Evolutionary conservation across 805 yeast genomes (phyloP).

Genomic region (Candida cerambycidarum): DNA sequence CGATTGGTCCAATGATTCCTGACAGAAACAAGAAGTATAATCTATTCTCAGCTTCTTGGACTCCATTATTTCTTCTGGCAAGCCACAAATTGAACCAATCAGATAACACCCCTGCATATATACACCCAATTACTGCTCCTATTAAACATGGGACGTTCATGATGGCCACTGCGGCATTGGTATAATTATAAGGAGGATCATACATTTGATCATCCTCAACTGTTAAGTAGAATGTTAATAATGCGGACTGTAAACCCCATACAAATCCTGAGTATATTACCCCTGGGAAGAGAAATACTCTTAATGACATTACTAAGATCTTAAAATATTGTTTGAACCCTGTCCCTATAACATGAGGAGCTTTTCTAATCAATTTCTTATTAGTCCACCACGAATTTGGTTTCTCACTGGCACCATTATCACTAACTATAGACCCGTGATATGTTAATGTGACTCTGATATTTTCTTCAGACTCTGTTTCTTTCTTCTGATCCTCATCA

Average conservation of each 20-base stretch:
- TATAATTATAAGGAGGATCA: constrained; percentile 34
- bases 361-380: constrained; percentile 34
- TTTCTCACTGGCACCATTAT: constrained; percentile 29
- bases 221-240: constrained; percentile 39
- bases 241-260: constrained; percentile 42
- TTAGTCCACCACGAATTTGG: constrained; percentile 27
- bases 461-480: constrained; percentile 8
- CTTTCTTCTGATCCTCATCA: constrained; percentile 2
- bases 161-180: constrained; percentile 35
- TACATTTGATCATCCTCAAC: constrained; percentile 38
- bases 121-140: constrained; percentile 40
- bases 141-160: constrained; percentile 42
- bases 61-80: constrained; percentile 36
- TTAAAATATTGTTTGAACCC: constrained; percentile 43
- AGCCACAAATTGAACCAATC: constrained; percentile 37
- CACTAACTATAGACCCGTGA: constrained; percentile 46
- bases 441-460: constrained; percentile 10
- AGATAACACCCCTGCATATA: constrained; percentile 33
- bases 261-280: constrained; percentile 36
- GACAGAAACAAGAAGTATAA: constrained; percentile 35
- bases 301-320: constrained; percentile 31
- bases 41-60: constrained; percentile 39
- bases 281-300: constrained; percentile 38
- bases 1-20: constrained; percentile 34
- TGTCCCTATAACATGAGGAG: constrained; percentile 34